phyloP scores from a whole-genome alignment of 495 filamentous ascomycete genomes.

The Aspergillus hancockii region DNA sequence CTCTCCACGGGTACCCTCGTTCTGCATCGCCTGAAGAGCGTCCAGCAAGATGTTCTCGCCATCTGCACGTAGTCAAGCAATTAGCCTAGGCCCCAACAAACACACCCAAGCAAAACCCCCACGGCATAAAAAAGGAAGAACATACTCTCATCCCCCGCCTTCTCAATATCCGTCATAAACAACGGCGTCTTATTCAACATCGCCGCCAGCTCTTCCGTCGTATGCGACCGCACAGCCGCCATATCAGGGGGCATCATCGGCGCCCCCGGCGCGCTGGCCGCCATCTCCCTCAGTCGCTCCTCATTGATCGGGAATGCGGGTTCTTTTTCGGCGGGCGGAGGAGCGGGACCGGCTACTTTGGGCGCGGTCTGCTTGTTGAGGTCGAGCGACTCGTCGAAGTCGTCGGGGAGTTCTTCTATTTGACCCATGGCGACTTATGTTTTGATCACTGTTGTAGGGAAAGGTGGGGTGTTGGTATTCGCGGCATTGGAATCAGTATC shows the following conservation, averaged over 20 bases:
- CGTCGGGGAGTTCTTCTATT: slow-evolving; percentile 54
- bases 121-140: slow-evolving; percentile 12
- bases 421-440: slow-evolving; percentile 30
- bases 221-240: slow-evolving; percentile 60
- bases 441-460: neutral
- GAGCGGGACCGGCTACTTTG: slow-evolving; percentile 9
- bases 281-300: slow-evolving; percentile 36
- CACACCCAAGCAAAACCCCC: too few relatives aligned
- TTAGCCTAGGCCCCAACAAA: slow-evolving; percentile 7
- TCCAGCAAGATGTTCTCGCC: slow-evolving; percentile 76
- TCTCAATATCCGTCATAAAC: slow-evolving; percentile 92
- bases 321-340: slow-evolving; percentile 29
- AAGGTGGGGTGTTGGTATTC: neutral
- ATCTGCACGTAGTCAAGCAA: slow-evolving; percentile 24
- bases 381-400: slow-evolving; percentile 49
- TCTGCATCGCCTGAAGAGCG: slow-evolving; percentile 84
- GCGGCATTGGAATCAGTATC: neutral
- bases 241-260: slow-evolving; percentile 58
- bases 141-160: slow-evolving; percentile 58
- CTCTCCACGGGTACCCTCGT: slow-evolving; percentile 86
- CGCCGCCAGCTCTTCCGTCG: slow-evolving; percentile 67
- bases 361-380: slow-evolving; percentile 30
- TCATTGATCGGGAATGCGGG: slow-evolving; percentile 47
- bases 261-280: slow-evolving; percentile 33
- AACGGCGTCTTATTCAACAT: slow-evolving; percentile 82